These are phyloP conservation scores for Botrytis pseudocinerea DNA, from an alignment of 2,329 filamentous ascomycete genomes.

Conservation along the genomic window DNA sequence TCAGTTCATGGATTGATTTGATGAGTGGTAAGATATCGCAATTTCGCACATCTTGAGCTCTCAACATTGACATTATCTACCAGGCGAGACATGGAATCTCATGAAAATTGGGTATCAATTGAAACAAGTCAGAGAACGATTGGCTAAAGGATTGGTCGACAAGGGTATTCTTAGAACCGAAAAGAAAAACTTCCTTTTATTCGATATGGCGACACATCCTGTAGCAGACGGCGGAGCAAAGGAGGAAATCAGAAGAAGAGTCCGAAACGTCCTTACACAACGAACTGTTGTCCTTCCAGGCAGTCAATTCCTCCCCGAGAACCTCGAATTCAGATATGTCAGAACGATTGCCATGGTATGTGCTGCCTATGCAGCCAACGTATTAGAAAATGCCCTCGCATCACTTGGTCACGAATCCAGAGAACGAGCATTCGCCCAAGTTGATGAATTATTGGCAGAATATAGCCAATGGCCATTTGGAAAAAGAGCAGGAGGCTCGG, in stretches of 20 bases:
- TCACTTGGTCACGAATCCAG: constrained; percentile 91
- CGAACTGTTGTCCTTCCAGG: constrained; percentile 87
- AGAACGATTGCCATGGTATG: constrained; percentile 96
- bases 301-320: constrained; percentile 89
- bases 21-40: constrained; percentile 73
- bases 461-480: constrained; percentile 98
- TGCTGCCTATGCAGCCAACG: constrained; percentile 95
- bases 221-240: constrained; percentile 96
- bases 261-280: constrained; percentile 89
- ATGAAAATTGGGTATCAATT: constrained; percentile 99
- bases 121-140: constrained; percentile 96
- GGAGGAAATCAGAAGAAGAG: constrained; percentile 91
- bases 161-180: constrained; percentile 98
- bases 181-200: constrained; percentile 98
- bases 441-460: constrained; percentile 91
- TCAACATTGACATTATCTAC: constrained; percentile 14
- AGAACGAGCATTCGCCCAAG: constrained; percentile 93
- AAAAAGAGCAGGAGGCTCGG: constrained; percentile 68
- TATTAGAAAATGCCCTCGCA: constrained; percentile 94
- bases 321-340: constrained; percentile 89
- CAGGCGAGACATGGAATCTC: constrained; percentile 98
- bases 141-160: constrained; percentile 96
- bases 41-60: constrained; percentile 15
- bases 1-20: constrained; percentile 97
- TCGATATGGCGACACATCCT: constrained; percentile 99